Evolutionary conservation across 2,329 filamentous ascomycete species (phyloP).

Genomic region (Chaetomium globosum): DNA sequence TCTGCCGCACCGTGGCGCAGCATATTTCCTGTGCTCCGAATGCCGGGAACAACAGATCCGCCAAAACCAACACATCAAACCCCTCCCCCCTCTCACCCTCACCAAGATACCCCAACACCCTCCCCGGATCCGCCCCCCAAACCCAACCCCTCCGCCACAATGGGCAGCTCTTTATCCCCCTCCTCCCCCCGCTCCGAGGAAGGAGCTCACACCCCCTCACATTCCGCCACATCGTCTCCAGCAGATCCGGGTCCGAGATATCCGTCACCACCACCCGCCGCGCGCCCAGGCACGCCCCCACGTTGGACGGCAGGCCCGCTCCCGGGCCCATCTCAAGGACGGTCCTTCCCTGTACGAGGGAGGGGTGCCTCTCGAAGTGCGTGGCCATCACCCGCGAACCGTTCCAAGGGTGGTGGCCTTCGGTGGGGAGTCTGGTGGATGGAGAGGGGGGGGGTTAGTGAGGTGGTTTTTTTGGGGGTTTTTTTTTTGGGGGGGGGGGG

Average conservation of each 20-base stretch:
- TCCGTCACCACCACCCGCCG: slow-evolving; percentile 77
- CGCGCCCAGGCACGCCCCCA: slow-evolving; percentile 74
- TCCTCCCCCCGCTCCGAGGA: slow-evolving; percentile 45
- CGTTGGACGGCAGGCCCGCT: slow-evolving; percentile 79
- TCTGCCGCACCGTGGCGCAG: slow-evolving; percentile 69
- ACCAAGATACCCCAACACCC: slow-evolving; percentile 62
- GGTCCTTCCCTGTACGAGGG: slow-evolving; percentile 65
- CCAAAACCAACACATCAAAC: slow-evolving; percentile 83
- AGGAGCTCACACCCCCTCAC: slow-evolving; percentile 59
- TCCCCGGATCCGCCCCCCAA: slow-evolving; percentile 71
- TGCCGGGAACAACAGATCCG: slow-evolving; percentile 92
- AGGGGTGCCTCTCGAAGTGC: slow-evolving; percentile 73
- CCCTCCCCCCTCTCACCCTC: slow-evolving; percentile 36
- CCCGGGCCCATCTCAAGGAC: slow-evolving; percentile 89
- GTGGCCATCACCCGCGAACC: slow-evolving; percentile 75
- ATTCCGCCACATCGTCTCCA: slow-evolving; percentile 78
- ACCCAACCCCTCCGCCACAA: slow-evolving; percentile 73
- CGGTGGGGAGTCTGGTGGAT: slow-evolving; percentile 66
- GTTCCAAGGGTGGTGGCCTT: slow-evolving; percentile 92
- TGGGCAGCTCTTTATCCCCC: slow-evolving; percentile 38
- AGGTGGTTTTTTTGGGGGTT: slow-evolving; percentile 46
- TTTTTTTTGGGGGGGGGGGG: not conserved
- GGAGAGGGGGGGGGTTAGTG: slow-evolving; percentile 44
- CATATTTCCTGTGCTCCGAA: slow-evolving; percentile 79
- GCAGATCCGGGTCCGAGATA: slow-evolving; percentile 82